Evolutionary conservation across 169 alveolate species (phyloP), one percentile per base, ranked within the genome.

Genomic region (Miamiensis avidus): DNA sequence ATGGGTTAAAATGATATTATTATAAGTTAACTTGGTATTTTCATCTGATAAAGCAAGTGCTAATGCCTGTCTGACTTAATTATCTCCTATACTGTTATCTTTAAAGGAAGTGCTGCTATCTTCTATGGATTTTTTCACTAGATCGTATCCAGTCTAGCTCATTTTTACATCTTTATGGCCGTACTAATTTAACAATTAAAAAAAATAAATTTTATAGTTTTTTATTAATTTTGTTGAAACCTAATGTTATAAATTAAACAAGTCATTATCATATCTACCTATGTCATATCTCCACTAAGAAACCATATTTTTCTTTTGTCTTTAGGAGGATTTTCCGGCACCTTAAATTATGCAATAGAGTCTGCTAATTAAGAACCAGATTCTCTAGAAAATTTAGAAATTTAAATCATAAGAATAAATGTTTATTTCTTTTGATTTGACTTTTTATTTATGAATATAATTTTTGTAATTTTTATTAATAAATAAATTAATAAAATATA

Each of bases 1-100:
- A 29, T 84, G 81, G 4, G 93, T 85, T 29, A 94, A 77, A 30
- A 94, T 81, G 0, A 94, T 94, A 81, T 94, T 95, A 78, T 92
- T 85, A 15, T 74, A 85, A 11, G 90, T 85, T 33, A 94, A 82
- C 1, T 91, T 85, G 28, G 30, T 78, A 0, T 94, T 93, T 49
- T 78, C 88, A 31, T 82, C 65, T n/a, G 93, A 86, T 34, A 83
- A 92, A 77, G 85, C 84, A 33, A 86, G 34, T 0, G 92, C 93
- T 0, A 94, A 69, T 25, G 94, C 92, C 65, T 90, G 74, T 81
- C 92, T 89, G 0, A 93, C 95, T 31, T 69, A 84, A 30, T 72
- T 28, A 29, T 83, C 30, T 69, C 93, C 94, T 31, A 29, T 34
- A 30, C 31, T 72, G n/a, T 29, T 27, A 64, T 72, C 69, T 65